A percentile compares a stretch with the other conserved stretches of the same genome.
Conservation (phyloP, 2,329 filamentous ascomycete genomes). For the Cladophialophora bantiana region DNA sequence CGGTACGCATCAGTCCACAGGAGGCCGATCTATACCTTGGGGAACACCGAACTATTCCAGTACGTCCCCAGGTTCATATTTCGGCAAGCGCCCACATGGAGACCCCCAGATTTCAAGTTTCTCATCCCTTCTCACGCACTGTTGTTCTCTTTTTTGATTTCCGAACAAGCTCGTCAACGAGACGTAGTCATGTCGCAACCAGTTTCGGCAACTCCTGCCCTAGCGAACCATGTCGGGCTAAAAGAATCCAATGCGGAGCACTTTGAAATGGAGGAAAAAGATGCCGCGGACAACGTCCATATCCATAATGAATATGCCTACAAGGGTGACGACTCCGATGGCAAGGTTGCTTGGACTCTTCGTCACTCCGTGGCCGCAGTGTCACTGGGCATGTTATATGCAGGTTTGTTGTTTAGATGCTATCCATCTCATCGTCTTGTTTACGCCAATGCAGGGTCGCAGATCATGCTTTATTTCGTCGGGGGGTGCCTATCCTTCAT, state of each 20-base stretch:
- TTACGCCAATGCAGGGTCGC: conserved; percentile 12
- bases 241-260: background rate
- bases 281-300: conserved; percentile 8
- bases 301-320: conserved; percentile 11
- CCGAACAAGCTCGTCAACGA: background rate
- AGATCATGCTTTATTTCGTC: conserved; percentile 27
- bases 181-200: background rate
- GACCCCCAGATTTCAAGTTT: background rate
- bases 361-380: conserved; percentile 5
- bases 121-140: background rate
- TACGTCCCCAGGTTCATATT: background rate
- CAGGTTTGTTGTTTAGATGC: background rate
- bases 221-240: background rate
- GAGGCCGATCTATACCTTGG: background rate
- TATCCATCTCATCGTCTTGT: background rate
- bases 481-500: conserved; percentile 28
- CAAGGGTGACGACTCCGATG: conserved; percentile 26
- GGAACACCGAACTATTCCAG: background rate
- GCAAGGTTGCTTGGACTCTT: conserved; percentile 13
- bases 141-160: background rate
- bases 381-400: conserved; percentile 6
- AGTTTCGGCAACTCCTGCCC: background rate
- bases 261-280: background rate
- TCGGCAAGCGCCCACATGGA: background rate
- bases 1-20: background rate